Percentiles rank a stretch among this genome's conserved stretches.
Evolutionary conservation across 1,139 yeast genomes (phyloP).

Genomic region (Candida smagusa): DNA sequence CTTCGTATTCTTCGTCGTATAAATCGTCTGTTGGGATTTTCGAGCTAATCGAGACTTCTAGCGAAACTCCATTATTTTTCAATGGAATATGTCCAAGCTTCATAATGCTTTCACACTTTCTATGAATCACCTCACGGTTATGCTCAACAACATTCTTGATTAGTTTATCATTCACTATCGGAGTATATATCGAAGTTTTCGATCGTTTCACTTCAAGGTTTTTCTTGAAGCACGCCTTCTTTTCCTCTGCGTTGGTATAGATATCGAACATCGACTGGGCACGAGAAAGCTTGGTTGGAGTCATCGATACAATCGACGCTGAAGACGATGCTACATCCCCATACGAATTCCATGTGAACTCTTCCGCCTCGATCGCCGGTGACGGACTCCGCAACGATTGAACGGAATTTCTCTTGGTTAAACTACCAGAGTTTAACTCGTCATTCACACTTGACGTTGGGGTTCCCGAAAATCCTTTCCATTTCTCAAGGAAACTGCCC

Average conservation of each 20-base stretch:
- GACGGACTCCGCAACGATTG: conserved; percentile 43
- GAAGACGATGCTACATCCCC: background rate
- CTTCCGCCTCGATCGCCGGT: conserved; percentile 46
- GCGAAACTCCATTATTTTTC: background rate
- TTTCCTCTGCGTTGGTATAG: conserved; percentile 12
- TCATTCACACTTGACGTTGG: background rate
- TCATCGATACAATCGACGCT: conserved; percentile 6
- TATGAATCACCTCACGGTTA: conserved; percentile 22
- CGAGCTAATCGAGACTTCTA: conserved; percentile 1
- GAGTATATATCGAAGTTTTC: conserved; percentile 24
- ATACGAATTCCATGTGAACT: conserved; percentile 29
- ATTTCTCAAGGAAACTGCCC: conserved; percentile 46
- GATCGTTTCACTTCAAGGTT: conserved; percentile 24
- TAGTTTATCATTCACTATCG: conserved; percentile 18
- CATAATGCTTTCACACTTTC: conserved; percentile 31
- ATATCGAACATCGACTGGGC: conserved; percentile 41
- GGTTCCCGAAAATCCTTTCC: conserved; percentile 22
- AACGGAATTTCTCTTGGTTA: conserved; percentile 27
- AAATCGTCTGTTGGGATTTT: background rate
- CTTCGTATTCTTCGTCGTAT: conserved; percentile 1
- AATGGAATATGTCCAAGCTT: conserved; percentile 5
- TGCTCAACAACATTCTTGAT: conserved; percentile 20
- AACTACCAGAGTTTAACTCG: conserved; percentile 11
- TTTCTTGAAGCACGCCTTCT: conserved; percentile 3
- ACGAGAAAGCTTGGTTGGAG: conserved; percentile 27